Percentiles rank a stretch among this genome's conserved stretches.
phyloP scores from a whole-genome alignment of 257 asterid species.

The Solanum rostratum region DNA sequence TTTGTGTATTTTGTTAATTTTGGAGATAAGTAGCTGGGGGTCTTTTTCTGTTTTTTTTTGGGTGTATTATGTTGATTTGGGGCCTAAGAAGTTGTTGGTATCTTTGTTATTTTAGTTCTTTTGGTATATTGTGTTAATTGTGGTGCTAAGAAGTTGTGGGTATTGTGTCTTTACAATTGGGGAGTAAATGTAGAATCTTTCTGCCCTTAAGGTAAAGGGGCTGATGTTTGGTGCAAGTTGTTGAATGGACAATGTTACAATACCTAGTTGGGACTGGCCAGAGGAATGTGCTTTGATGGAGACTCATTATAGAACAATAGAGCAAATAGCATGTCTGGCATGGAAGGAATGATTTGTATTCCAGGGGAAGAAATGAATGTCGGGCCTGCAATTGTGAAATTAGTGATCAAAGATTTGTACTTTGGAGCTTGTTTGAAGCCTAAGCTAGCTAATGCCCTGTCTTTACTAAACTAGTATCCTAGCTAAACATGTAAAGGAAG shows the following conservation, averaged over 20 bases:
- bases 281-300: background rate
- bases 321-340: background rate
- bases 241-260: background rate
- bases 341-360: background rate
- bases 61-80: background rate
- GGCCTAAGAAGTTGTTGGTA: background rate
- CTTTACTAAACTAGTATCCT: background rate
- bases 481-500: background rate
- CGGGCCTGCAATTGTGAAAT: background rate
- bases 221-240: background rate
- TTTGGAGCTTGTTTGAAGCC: background rate
- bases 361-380: background rate
- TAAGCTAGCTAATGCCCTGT: background rate
- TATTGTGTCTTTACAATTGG: background rate
- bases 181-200: background rate
- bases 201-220: background rate
- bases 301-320: background rate
- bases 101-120: background rate
- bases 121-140: background rate
- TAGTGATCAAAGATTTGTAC: background rate
- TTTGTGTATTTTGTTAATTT: background rate
- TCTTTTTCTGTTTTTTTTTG: background rate
- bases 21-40: background rate
- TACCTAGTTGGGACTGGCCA: background rate
- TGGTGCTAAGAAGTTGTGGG: background rate